Evolutionary conservation across 768 basidiomycete genomes (phyloP), one percentile per base, ranked within the genome.

Genomic region (Candolleomyces eurysporus): DNA sequence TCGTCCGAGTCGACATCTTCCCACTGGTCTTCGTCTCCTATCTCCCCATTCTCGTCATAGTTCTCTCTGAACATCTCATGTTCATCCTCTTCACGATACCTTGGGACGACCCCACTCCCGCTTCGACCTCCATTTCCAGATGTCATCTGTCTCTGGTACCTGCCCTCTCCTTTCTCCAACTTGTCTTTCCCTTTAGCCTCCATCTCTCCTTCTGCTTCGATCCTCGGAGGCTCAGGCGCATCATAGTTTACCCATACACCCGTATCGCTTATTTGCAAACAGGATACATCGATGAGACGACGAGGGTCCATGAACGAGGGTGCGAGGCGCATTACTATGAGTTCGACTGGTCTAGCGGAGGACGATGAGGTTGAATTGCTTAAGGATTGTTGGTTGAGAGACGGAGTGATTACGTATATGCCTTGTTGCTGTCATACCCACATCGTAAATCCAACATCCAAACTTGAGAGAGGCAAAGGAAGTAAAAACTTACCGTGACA

Each of bases 261-360:
- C 0, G 82, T 82, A 30, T 82, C 78, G 0, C 82, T 82, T 73
- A 85, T 77, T 66, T 86, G 84, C 21, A 86, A 75, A 65, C 84
- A 87, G 26, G 77, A 77, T n/a, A 85, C 66, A 58, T 61, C 63
- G 17, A 43, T 59, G 30, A 82, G 67, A 52, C 64, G 66, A 1
- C 64, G 54, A 0, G 69, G 66, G 48, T 77, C 66, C 16, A 68
- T 70, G 54, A 79, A 73, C 51, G 64, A 69, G 5, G 71, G 73
- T 17, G 61, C 36, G 1, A 65, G 57, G 14, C 65, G 54, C 17
- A 62, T 63, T 9, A 61, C 56, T 10, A 53, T 51, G 1, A 61
- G 19, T 4, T 61, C 55, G 2, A 66, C 46, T 19, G 62, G 39
- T 5, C 50, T 64, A 30, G 53, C 19, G 19, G 53, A 59, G 48